phyloP scores from a whole-genome alignment of 495 filamentous ascomycete genomes.

The Geoglossum glabrum region DNA sequence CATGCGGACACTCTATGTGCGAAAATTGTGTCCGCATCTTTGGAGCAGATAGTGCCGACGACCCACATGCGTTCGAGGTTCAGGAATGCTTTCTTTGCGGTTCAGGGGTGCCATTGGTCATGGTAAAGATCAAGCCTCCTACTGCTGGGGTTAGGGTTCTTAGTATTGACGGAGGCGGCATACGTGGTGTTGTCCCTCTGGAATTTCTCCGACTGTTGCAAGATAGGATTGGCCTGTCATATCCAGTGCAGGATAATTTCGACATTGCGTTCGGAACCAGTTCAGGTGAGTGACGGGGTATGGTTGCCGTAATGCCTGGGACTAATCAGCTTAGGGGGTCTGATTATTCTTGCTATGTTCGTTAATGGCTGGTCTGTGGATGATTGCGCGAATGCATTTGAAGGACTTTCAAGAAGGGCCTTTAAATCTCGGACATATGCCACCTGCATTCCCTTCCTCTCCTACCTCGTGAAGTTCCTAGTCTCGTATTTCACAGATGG shows the following conservation, averaged over 20 bases:
- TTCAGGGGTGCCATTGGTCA: no score
- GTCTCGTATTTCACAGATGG: not conserved
- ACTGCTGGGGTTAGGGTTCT: constrained; percentile 18
- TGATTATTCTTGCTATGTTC: not conserved
- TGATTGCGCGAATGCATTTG: not conserved
- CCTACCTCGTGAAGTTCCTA: not conserved
- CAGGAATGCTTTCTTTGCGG: no score
- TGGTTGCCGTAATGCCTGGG: not conserved
- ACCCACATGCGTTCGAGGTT: no score
- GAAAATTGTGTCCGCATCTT: constrained; percentile 16
- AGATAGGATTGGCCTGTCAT: not conserved
- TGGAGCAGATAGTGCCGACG: not conserved
- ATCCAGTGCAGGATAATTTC: not conserved
- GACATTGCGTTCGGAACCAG: not conserved
- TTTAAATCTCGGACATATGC: not conserved
- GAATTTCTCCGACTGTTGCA: constrained; percentile 11
- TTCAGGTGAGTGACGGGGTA: not conserved
- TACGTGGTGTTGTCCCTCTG: constrained; percentile 18
- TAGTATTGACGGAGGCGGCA: constrained; percentile 19
- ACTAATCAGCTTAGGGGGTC: not conserved
- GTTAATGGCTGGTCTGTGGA: not conserved
- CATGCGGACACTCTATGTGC: constrained; percentile 17
- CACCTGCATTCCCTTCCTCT: not conserved
- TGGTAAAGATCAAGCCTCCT: constrained; percentile 13
- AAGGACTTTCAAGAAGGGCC: not conserved